phyloP scores from a whole-genome alignment of 306 rosid species.

The Hippophae tibetana region DNA sequence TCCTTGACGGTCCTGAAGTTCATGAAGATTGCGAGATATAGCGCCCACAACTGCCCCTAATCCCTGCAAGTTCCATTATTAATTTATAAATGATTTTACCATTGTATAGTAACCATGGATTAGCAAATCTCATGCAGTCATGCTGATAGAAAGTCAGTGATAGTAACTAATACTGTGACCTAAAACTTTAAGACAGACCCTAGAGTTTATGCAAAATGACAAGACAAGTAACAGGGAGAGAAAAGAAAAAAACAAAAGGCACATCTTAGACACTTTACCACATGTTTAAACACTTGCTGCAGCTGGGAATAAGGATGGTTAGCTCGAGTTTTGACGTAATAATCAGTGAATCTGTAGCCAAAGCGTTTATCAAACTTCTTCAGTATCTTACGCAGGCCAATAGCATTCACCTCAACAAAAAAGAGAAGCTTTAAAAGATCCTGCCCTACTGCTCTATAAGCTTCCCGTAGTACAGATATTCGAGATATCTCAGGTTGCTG shows the following conservation, averaged over 20 bases:
- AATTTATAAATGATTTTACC: conserved; percentile 20
- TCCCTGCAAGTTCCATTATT: conserved; percentile 46
- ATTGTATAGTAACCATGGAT: neutral
- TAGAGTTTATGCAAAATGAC: neutral
- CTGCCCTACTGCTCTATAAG: conserved; percentile 66
- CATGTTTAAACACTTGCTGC: conserved; percentile 99
- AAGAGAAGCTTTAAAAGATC: conserved; percentile 79
- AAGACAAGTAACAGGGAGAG: neutral
- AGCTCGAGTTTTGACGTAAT: conserved; percentile 91
- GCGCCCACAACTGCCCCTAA: conserved; percentile 99
- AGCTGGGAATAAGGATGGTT: conserved; percentile 98
- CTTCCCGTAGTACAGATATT: conserved; percentile 64
- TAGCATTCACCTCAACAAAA: conserved; percentile 85
- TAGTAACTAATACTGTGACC: neutral
- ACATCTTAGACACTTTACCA: conserved; percentile 54
- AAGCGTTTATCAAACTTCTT: conserved; percentile 97
- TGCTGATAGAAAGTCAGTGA: neutral
- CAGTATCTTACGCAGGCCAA: conserved; percentile 95
- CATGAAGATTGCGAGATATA: conserved; percentile 93
- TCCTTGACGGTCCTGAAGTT: conserved; percentile 95
- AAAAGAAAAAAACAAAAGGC: neutral
- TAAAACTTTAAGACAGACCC: conserved; percentile 1
- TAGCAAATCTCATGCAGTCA: neutral
- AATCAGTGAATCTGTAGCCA: conserved; percentile 82
- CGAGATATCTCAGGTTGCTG: conserved; percentile 70